Conservation (phyloP, 208 protist species). For the Leishmania turanica region DNA sequence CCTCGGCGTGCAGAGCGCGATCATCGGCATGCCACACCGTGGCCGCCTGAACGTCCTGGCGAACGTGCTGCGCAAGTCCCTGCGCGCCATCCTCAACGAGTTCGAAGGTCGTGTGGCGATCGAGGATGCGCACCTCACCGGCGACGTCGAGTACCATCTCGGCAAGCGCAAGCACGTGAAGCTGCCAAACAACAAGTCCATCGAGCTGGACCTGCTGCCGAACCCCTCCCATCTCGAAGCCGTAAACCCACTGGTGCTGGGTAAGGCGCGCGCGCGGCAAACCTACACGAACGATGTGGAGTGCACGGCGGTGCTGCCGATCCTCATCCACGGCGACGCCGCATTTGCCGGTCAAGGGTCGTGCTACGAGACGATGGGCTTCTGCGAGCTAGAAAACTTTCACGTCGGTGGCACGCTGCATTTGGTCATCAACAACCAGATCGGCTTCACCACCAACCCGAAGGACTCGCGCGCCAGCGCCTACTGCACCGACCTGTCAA, state of each 20-base stretch:
- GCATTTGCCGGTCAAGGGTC: slow-evolving; percentile 97
- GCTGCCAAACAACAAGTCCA: slow-evolving; percentile 71
- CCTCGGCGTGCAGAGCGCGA: slow-evolving; percentile 86
- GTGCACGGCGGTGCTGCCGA: slow-evolving; percentile 65
- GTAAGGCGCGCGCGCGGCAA: slow-evolving; percentile 97
- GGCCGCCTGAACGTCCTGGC: slow-evolving; percentile 97
- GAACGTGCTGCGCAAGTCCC: slow-evolving; percentile 96
- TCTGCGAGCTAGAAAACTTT: slow-evolving; percentile 95
- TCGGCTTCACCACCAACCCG: slow-evolving; percentile 98
- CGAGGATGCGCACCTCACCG: slow-evolving; percentile 47
- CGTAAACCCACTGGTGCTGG: slow-evolving; percentile 98
- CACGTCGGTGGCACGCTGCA: slow-evolving; percentile 98
- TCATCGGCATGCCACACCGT: slow-evolving; percentile 98
- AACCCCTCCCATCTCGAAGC: slow-evolving; percentile 99
- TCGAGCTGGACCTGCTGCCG: slow-evolving; percentile 96
- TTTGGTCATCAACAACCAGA: slow-evolving; percentile 99
- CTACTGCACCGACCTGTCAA: slow-evolving; percentile 98
- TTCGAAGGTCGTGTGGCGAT: slow-evolving; percentile 76
- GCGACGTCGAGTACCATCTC: slow-evolving; percentile 99
- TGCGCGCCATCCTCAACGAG: slow-evolving; percentile 88
- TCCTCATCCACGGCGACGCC: slow-evolving; percentile 98
- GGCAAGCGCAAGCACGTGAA: slow-evolving; percentile 79
- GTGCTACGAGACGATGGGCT: slow-evolving; percentile 97
- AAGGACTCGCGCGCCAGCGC: slow-evolving; percentile 88
- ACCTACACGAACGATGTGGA: slow-evolving; percentile 77